Evolutionary conservation across 352 stramenopile genomes (phyloP), one percentile per base, ranked within the genome.

Genomic region (Pythium brachiatum): DNA sequence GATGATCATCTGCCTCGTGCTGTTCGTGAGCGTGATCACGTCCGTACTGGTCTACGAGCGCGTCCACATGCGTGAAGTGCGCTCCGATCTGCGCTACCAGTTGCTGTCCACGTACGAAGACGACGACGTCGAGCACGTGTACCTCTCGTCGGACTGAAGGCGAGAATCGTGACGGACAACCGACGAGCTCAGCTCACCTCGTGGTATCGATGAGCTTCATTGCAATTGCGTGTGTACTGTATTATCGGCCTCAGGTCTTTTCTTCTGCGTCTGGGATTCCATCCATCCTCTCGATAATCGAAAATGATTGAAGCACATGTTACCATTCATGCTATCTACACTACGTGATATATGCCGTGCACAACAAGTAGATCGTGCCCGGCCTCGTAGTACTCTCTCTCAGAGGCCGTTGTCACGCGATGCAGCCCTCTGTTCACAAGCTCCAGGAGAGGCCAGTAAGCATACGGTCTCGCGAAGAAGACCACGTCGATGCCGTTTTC

Each of bases 51-150:
- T 92, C 15, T 94, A 91, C 71, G 78, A 94, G 70, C 78, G 81
- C 54, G 79, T 92, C 43, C 76, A 90, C 60, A 75, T 83, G 16
- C 76, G 79, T 32, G 78, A 94, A 66, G 48, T 81, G 32, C 72
- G 71, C 20, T 26, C 75, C 52, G 75, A 91, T 60, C 64, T 86
- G 62, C 74, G 68, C 56, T 92, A 94, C 70, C 85, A 94, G 48
- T 63, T 94, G 39, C 58, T 94, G 11, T 88, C 85, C 39, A 83
- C 65, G 20, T 91, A 94, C 64, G 82, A 94, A 70, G 84, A 93
- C 47, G 81, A 92, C 68, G 72, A 86, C 68, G 73, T 89, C 69
- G 82, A 92, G 70, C 81, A 94, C 62, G 78, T 84, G 11, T 94
- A 94, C 41, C 72, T 91, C 59, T 89, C 79, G 41, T 64, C 77